Conservation (phyloP, 805 yeast species). For the Tetrapisispora taiwanensis region DNA sequence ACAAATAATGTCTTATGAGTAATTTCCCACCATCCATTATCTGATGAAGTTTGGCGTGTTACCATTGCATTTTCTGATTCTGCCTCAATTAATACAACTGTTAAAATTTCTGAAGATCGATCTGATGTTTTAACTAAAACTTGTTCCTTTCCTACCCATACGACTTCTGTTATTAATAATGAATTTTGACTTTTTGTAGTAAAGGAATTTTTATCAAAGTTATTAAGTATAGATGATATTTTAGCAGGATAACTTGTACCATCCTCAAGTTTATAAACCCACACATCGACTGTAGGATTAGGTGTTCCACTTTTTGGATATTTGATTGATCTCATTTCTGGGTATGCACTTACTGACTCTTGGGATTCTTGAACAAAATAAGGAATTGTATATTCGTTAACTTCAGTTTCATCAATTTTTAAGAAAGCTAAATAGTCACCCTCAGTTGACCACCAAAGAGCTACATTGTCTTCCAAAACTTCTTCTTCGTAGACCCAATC, state of each 20-base stretch:
- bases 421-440: conserved; percentile 57
- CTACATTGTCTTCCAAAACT: conserved; percentile 57
- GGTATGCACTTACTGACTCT: conserved; percentile 41
- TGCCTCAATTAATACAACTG: conserved; percentile 46
- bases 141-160: conserved; percentile 53
- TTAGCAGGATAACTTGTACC: conserved; percentile 33
- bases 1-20: conserved; percentile 51
- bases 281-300: conserved; percentile 57
- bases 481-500: conserved; percentile 96
- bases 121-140: conserved; percentile 50
- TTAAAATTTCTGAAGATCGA: conserved; percentile 56
- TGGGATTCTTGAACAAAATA: conserved; percentile 48
- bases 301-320: conserved; percentile 80
- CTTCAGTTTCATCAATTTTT: conserved; percentile 62
- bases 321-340: conserved; percentile 50
- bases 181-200: conserved; percentile 24
- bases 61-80: conserved; percentile 27
- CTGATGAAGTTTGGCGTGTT: conserved; percentile 40
- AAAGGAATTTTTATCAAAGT: conserved; percentile 19
- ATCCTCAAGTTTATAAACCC: conserved; percentile 33
- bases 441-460: conserved; percentile 81
- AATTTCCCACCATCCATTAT: conserved; percentile 71
- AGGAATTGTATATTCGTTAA: conserved; percentile 64
- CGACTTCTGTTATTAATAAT: conserved; percentile 52
- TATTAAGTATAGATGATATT: conserved; percentile 15